Base-by-base conservation (phyloP, 2,329 filamentous ascomycete genomes). In the Beauveria sp. region DNA sequence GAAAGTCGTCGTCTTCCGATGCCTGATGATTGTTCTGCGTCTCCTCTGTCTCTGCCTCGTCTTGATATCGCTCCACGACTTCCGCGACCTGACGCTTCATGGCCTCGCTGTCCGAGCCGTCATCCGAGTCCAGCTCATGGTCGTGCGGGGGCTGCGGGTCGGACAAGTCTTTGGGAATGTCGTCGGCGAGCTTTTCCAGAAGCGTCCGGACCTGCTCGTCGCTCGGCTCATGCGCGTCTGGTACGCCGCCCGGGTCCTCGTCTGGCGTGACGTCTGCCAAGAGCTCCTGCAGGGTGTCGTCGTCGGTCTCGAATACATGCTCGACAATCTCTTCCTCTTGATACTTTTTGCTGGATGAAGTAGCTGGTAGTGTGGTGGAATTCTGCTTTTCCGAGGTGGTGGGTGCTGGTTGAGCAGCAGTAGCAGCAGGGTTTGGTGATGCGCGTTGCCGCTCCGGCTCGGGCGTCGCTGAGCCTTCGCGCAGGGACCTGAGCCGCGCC, bases 221-320 rank as follows among this genome's bases (percentile, higher is more conserved):
- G 30, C 69, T 67, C 1, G 72, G 66, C 34, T 69, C 68, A 8
- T 60, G 49, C 4, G 53, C 20, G 38, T 20, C 18, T 9, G 22
- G 12, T 20, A 61, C 34, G 63, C 60, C 34, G 63, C 64, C 65
- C 55, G 69, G 65, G 3, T 59, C 63, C 24, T 75, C 72, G 12
- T 76, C 73, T 0, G 72, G 67, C 40, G 70, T 70, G 1, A 80
- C 72, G 30, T 78, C 75, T 2, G 73, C 75, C 2, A 85, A 73
- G 10, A 85, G 73, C 62, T 83, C 80, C 60, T 84, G 77, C 0
- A 84, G 71, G 1, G 77, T 80, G 52, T 77, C 72, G n/a, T 84
- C 81, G 64, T 83, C 81, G 2, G 78, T 79, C 42, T 75, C 71
- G 30, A 79, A 73, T 20, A 80, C 67, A 1, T 72, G 66, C 0